A percentile compares a stretch with the other conserved stretches of the same genome.
These are phyloP conservation scores for Trametes pubescens DNA, from an alignment of 1,284 basidiomycete genomes.

Conservation along the genomic window DNA sequence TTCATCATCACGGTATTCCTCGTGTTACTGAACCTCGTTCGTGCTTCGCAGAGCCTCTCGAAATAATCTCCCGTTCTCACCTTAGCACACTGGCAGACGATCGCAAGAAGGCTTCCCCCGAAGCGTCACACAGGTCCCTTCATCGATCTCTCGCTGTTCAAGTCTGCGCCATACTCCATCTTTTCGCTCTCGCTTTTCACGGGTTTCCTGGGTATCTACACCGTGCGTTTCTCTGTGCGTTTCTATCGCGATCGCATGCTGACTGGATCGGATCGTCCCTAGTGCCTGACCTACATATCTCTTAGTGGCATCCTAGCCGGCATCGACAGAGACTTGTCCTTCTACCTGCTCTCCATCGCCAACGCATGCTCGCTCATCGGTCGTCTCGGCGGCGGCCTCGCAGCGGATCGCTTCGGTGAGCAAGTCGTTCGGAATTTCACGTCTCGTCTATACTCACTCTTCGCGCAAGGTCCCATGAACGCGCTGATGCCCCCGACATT, in stretches of 20 bases:
- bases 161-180: slow-evolving; percentile 50
- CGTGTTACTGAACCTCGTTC: slow-evolving; percentile 52
- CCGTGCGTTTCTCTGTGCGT: slow-evolving; percentile 39
- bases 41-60: background rate
- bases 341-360: slow-evolving; percentile 56
- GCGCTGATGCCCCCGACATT: slow-evolving; percentile 61
- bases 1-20: slow-evolving; percentile 57
- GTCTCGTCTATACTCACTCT: background rate
- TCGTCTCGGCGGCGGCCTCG: slow-evolving; percentile 48
- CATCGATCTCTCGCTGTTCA: slow-evolving; percentile 58
- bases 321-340: slow-evolving; percentile 46
- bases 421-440: no score
- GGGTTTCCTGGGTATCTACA: slow-evolving; percentile 69
- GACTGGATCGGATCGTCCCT: no score
- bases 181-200: slow-evolving; percentile 54
- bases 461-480: slow-evolving; percentile 55
- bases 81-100: slow-evolving; percentile 44
- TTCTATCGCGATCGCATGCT: background rate
- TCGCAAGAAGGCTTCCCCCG: slow-evolving; percentile 60
- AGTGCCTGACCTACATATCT: slow-evolving; percentile 61
- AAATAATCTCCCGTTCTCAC: background rate
- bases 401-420: slow-evolving; percentile 50
- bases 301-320: slow-evolving; percentile 49
- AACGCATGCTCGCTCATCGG: slow-evolving; percentile 53
- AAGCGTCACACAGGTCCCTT: slow-evolving; percentile 56